Base-by-base conservation (phyloP, 495 filamentous ascomycete genomes). In the Evansstolkia leycettana region DNA sequence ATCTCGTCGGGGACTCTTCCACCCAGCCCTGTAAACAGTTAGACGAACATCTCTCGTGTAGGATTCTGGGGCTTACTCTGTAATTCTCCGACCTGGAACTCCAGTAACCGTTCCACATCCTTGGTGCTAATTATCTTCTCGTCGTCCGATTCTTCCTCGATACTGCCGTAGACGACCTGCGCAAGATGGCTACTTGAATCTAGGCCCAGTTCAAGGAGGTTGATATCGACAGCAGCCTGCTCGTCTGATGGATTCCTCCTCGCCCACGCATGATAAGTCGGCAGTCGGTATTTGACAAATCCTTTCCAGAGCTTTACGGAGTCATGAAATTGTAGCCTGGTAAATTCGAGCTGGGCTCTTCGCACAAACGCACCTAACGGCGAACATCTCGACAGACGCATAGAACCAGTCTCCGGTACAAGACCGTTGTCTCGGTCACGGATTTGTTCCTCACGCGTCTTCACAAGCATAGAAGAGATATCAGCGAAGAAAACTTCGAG, bases 321-420 rank as follows among this genome's bases (percentile, higher is more conserved):
- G 44, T 89, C 78, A 44, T 83, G 66, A 42, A 95, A 94, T 31
- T 81, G 78, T 14, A 95, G 53, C 31, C 79, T 62, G 2, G 75
- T 75, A 54, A 85, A 94, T 56, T 98, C 89, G 14, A 93, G 58
- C 37, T 73, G 70, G 6, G 80, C 68, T 44, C 78, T 70, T 36
- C 88, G 67, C 3, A 95, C 72, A 49, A 93, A 95, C n/a, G 69
- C 67, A 10, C 90, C 92, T 17, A 95, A 61, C 0, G 86, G 85
- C 0, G 90, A 94, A 32, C 72, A 78, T 18, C 76, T 69, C 57
- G 68, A 64, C 11, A 75, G 47, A 7, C 73, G 62, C 55, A 69
- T 69, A 9, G 51, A 47, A n/a, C 54, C 52, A 15, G 54, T 47
- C 26, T 65, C 60, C 5, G 60, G 58, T 12, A 51, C 56, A 23